Base-by-base conservation (phyloP, 2,329 filamentous ascomycete species). In the Penicillium concentricum region DNA sequence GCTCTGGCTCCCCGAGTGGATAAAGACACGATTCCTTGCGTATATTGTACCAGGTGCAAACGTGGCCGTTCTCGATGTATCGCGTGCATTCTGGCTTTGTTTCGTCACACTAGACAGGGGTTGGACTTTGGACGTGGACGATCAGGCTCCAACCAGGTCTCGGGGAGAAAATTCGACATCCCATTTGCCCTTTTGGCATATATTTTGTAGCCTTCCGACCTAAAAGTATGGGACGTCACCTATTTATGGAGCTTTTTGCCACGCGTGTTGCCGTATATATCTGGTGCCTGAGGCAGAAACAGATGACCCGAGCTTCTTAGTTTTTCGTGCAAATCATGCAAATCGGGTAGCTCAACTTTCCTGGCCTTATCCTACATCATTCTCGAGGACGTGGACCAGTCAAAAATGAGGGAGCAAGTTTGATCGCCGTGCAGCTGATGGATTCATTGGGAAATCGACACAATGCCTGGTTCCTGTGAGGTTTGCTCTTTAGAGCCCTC, bases 401-500 rank as follows among this genome's bases (percentile, higher is more conserved):
- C 47, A 57, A 60, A 51, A 57, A 66, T 68, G 67, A 56, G 35
- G 49, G 42, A 51, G 48, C 42, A 38, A 28, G 35, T 56, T 26
- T 61, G 50, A 62, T 56, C 22, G 45, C 43, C 52, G 44, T 38
- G 44, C 46, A 56, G 47, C 57, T 54, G 54, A 54, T 62, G 43
- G 42, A 47, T 48, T 48, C 41, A 51, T 57, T 52, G 48, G 53
- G 44, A 62, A 50, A 43, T 30, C 46, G 42, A 42, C 46, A 67
- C 59, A 52, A 76, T 74, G 73, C 51, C 69, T 38, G 61, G 55
- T 51, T 62, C 61, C 38, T 76, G 74, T 51, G 70, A 75, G 60
- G 73, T 76, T 43, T 76, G 74, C 61, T 67, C 69, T 52, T 68
- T 63, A 38, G 69, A 75, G 56, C 62, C 66, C 10, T 72, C 68